Conservation (phyloP, 1,139 yeast genomes). For the Casaregolazyma lundiana region DNA sequence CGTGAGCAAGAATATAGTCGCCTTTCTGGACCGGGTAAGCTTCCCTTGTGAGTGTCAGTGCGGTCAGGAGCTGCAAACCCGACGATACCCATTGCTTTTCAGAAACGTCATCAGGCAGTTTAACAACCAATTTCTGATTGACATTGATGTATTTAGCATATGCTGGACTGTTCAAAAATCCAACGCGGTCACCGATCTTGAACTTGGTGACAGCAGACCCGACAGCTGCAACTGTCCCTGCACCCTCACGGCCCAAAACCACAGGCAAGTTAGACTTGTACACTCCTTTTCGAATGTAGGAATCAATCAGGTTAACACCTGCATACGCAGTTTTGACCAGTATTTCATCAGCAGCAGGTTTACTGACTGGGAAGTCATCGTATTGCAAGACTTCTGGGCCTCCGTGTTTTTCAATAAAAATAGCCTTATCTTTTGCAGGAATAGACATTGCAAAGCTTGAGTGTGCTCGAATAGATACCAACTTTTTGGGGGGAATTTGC, state of each 20-base stretch:
- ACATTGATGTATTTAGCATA: constrained; percentile 68
- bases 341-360: constrained; percentile 49
- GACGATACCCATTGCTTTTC: constrained; percentile 57
- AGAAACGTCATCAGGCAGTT: constrained; percentile 45
- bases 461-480: not conserved
- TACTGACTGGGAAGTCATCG: constrained; percentile 54
- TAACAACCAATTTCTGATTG: constrained; percentile 34
- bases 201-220: constrained; percentile 57
- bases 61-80: constrained; percentile 73
- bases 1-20: constrained; percentile 73
- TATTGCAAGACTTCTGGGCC: constrained; percentile 53
- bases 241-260: constrained; percentile 77
- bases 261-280: constrained; percentile 60
- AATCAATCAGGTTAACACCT: constrained; percentile 80
- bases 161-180: constrained; percentile 47
- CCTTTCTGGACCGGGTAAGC: constrained; percentile 62
- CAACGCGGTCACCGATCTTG: constrained; percentile 69
- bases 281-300: constrained; percentile 73
- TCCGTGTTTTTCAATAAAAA: constrained; percentile 52
- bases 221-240: constrained; percentile 66
- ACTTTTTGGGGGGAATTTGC: not conserved
- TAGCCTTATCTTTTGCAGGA: constrained; percentile 58
- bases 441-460: constrained; percentile 22
- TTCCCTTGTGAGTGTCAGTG: constrained; percentile 62
- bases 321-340: constrained; percentile 67